Evolutionary conservation across 345 rosid genomes (phyloP), one percentile per base, ranked within the genome.

Genomic region (Lenwebbia sp.): DNA sequence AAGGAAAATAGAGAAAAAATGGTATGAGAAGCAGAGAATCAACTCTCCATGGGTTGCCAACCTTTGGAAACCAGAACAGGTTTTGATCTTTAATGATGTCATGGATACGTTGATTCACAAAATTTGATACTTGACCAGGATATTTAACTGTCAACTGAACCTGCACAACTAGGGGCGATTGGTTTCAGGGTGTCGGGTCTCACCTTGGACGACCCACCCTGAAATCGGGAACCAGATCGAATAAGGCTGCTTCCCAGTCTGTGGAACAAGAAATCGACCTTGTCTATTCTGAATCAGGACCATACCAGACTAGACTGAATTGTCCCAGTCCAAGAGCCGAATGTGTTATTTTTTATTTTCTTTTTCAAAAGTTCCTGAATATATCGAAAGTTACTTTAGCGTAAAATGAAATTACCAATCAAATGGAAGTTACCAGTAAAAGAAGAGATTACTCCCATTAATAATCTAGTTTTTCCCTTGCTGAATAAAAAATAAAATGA

Each of bases 211-310:
- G 26, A 7, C 10, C 13, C 44, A 33, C 10, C 25, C 8, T 33
- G 47, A 0, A 65, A 8, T 19, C 0, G 1, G 21, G 17, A 62
- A 28, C 19, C 1, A 60, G 1, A 62, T 1, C 19, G 0, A n/a
- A 62, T 17, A 1, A 0, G 22, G 10, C 30, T 2, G 1, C 17
- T 28, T 62, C 11, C 5, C 41, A 15, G 0, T 62, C 3, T 0
- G 3, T 70, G 7, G 3, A 70, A 70, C 5, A 1, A 0, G 21
- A 33, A 65, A 33, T 7, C 13, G 5, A 65, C 0, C 44, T 11
- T 17, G 10, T 33, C 25, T 17, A 17, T 23, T 5, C 3, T 8
- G 3, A 3, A 65, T 7, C 1, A 7, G 0, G 2, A 28, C 2
- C 19, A 4, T 7, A 26, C 13, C 10, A 10, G 19, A 5, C 2